phyloP scores from a whole-genome alignment of 2,329 filamentous ascomycete species.

The Aspergillus tamarii region DNA sequence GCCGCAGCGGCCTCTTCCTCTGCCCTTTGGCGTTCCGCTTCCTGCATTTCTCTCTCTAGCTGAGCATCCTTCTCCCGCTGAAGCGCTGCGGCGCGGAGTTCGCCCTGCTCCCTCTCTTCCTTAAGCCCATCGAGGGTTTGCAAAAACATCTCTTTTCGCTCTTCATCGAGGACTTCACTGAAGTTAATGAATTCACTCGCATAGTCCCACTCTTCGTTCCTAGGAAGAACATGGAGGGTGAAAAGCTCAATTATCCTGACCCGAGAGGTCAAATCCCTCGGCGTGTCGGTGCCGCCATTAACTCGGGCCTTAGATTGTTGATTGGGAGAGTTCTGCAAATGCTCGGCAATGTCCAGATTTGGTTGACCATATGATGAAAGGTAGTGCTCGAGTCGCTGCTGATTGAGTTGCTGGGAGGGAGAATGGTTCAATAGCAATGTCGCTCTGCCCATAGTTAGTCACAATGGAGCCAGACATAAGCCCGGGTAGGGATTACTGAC shows the following conservation, averaged over 20 bases:
- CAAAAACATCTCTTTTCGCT: conserved; percentile 84
- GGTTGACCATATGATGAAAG: conserved; percentile 76
- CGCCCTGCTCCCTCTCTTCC: conserved; percentile 79
- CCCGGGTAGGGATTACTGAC: conserved; percentile 39
- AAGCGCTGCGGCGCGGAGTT: conserved; percentile 64
- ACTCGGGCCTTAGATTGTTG: conserved; percentile 39
- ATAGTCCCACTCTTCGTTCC: conserved; percentile 96
- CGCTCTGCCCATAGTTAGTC: conserved; percentile 58
- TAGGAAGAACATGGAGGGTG: conserved; percentile 88
- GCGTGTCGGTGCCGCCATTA: conserved; percentile 73
- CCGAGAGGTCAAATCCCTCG: conserved; percentile 78
- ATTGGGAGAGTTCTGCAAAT: conserved; percentile 52
- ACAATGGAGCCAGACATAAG: not conserved
- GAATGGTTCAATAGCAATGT: conserved; percentile 91
- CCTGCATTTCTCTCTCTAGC: conserved; percentile 50
- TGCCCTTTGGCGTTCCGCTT: conserved; percentile 46
- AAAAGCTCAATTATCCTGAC: conserved; percentile 95
- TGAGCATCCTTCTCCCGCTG: conserved; percentile 64
- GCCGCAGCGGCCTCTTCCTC: conserved; percentile 39
- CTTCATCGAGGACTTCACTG: conserved; percentile 86
- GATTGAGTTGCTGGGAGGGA: conserved; percentile 78
- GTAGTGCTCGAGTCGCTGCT: conserved; percentile 85
- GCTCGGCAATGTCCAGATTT: conserved; percentile 70
- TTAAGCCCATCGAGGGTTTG: conserved; percentile 81
- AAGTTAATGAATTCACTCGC: conserved; percentile 86